Conservation (phyloP, 1,139 yeast species). For the Pichia cactophila region DNA sequence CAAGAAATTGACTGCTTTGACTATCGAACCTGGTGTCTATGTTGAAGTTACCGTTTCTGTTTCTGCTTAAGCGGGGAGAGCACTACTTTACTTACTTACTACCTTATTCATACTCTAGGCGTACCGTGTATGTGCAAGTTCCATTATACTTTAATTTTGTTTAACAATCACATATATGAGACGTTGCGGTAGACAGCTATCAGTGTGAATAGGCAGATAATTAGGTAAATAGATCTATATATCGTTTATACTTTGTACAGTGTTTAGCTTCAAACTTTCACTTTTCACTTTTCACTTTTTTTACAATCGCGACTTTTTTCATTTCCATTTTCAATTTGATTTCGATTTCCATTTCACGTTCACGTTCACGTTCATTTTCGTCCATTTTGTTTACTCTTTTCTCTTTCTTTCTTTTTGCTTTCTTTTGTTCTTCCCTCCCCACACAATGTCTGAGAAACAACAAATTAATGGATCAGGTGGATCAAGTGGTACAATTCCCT, state of each 20-base stretch:
- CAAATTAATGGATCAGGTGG: too few relatives aligned
- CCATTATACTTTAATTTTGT: conserved; percentile 5
- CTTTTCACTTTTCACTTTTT: too few relatives aligned
- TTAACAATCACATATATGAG: conserved; percentile 31
- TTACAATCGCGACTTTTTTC: too few relatives aligned
- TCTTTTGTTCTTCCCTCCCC: not conserved
- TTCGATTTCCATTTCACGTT: too few relatives aligned
- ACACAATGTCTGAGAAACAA: conserved; percentile 16
- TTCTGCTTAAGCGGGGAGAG: conserved; percentile 25
- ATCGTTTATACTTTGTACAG: too few relatives aligned
- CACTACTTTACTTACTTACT: not conserved
- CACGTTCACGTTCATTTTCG: too few relatives aligned
- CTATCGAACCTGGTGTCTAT: conserved; percentile 67
- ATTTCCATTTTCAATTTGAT: too few relatives aligned
- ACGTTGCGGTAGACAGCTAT: conserved; percentile 57
- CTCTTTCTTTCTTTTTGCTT: not conserved
- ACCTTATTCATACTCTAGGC: conserved; percentile 38
- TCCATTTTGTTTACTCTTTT: not conserved
- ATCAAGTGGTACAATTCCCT: not conserved
- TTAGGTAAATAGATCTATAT: too few relatives aligned
- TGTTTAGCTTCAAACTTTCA: not conserved
- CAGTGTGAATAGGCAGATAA: conserved; percentile 28
- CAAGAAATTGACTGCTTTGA: conserved; percentile 92
- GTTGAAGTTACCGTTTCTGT: conserved; percentile 44
- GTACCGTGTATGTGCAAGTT: conserved; percentile 41